Base-by-base conservation (phyloP, 495 filamentous ascomycete species). In the Lasiosphaeria hispida region DNA sequence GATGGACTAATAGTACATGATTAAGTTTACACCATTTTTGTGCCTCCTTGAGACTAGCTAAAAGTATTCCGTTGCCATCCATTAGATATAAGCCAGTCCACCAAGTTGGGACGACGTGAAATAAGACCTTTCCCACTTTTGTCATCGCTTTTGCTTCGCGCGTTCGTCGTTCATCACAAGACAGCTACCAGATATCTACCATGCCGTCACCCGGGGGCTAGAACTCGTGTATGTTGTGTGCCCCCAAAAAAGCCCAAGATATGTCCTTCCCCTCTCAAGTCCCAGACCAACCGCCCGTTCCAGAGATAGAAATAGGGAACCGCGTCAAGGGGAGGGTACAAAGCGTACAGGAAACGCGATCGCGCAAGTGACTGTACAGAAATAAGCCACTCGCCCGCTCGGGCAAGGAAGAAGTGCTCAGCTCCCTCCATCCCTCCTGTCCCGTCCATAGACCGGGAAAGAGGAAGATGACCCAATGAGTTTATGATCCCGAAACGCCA, bases 311-410 rank as follows among this genome's bases (percentile, higher is more conserved):
- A 37, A 52, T 51, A 51, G 45, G 54, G 57, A 35, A 51, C 45
- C 35, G 58, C 43, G 48, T 39, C 18, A 41, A 53, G 41, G 17
- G 19, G 10, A 33, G 19, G n/a, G n/a, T n/a, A n/a, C n/a, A n/a
- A 53, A 43, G 36, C 49, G 49, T 52, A 52, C 42, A 55, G 33
- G 19, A 14, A 7, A 56, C 30, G 48, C 33, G 40, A 34, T 39
- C 54, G 55, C 49, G 48, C 47, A 61, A 60, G 55, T 54, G 59
- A 65, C 54, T 61, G 65, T 61, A 59, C 57, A 65, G 57, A 63
- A 62, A n/a, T 36, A 42, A 30, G 42, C n/a, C 7, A 18, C 38
- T 39, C 33, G 17, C 50, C 53, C 57, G 48, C 38, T 48, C 52
- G 13, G 49, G 19, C n/a, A n/a, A n/a, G 37, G 42, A 38, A 15